phyloP scores from a whole-genome alignment of 495 filamentous ascomycete genomes.

The Cercophora scortea region DNA sequence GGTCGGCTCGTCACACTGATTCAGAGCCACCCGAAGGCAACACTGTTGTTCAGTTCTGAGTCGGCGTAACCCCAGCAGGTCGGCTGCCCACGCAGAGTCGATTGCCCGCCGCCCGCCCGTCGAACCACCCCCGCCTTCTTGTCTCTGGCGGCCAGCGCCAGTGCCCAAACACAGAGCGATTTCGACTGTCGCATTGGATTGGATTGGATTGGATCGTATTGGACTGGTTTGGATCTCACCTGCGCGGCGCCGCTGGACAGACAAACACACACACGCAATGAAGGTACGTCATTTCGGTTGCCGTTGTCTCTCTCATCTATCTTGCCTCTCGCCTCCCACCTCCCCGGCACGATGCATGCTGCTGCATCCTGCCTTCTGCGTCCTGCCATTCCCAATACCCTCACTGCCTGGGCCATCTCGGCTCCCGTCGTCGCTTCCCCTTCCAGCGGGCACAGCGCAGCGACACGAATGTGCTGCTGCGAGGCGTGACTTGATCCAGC shows the following conservation, averaged over 20 bases:
- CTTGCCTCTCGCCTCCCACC: not conserved
- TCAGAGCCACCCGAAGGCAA: constrained; percentile 15
- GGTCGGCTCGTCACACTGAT: constrained; percentile 22
- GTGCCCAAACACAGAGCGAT: too few species aligned
- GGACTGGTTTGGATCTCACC: not conserved
- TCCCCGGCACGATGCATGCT: not conserved
- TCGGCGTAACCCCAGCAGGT: constrained; percentile 19
- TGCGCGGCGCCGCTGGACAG: constrained; percentile 13
- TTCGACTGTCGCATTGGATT: too few species aligned
- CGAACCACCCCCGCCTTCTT: not conserved
- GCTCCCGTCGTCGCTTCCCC: too few species aligned
- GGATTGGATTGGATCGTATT: not conserved
- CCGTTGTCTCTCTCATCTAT: not conserved
- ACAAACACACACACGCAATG: constrained; percentile 25
- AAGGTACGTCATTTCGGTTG: constrained; percentile 39
- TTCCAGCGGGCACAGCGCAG: too few species aligned
- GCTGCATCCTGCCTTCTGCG: not conserved
- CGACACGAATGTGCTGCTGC: too few species aligned
- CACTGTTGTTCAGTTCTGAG: constrained; percentile 5
- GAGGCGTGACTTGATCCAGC: too few species aligned
- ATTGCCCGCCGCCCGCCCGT: constrained; percentile 10
- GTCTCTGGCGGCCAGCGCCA: too few species aligned
- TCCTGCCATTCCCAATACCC: too few species aligned
- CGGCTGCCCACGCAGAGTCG: constrained; percentile 16
- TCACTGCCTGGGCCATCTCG: too few species aligned